Evolutionary conservation across 805 yeast genomes (phyloP), one percentile per base, ranked within the genome.

Genomic region (Wickerhamomyces chambardii): DNA sequence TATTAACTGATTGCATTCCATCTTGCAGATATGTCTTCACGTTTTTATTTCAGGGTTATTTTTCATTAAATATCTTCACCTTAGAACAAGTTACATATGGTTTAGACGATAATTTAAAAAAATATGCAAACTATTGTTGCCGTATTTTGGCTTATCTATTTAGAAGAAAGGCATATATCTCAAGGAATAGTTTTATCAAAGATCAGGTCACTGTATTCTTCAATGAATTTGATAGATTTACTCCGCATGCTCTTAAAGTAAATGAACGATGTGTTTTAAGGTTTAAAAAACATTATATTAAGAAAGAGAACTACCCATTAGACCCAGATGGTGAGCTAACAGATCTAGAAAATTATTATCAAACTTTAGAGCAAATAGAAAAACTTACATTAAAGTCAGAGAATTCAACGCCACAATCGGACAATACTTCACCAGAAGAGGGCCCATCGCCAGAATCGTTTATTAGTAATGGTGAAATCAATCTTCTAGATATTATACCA

Each of bases 1-100:
- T 47, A 1, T 9, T 51, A 25, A 52, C 45, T 15, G 40, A 41
- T 1, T 27, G 42, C 8, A 30, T 50, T n/a, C 29, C 31, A 10
- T 46, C 42, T 12, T 30, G 35, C 11, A 33, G 48, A 5, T 50
- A 48, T 21, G 32, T 50, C 31, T 48, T 51, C 27, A 36, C 49
- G 1, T 47, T 34, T 18, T 30, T 40, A 17, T 40, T 50, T 28
- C 40, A 44, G 31, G 56, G 56, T 2, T 47, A 35, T 28, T 37
- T 38, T 21, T 31, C 29, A 2, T n/a, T 43, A 10, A 24, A 6
- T n/a, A 6, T n/a, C 5, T 44, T 34, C 28, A 36, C 43, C 5
- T 34, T 45, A 29, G 40, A 41, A 10, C 35, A 33, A 15, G 36
- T 35, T 1, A 28, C 36, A 6, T 17, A 50, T 6, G 19, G 21